Percentiles rank a stretch among this genome's conserved stretches.
Evolutionary conservation across 2,329 filamentous ascomycete species (phyloP).

Genomic region (Leptographium galeiforme): DNA sequence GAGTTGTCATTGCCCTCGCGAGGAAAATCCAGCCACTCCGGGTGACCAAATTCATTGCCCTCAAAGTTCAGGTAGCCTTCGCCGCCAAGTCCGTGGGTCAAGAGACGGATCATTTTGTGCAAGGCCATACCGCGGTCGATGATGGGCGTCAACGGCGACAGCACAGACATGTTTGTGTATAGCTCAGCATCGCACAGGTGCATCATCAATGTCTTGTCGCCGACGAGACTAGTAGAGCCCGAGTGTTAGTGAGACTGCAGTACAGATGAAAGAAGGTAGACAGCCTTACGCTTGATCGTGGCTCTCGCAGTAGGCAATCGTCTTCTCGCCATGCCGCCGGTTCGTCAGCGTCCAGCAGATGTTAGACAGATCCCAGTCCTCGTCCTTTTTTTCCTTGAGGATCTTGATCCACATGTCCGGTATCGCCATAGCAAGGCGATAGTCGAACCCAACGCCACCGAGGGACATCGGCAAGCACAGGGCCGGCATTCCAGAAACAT

Average conservation of each 20-base stretch:
- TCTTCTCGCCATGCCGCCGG: slow-evolving; percentile 90
- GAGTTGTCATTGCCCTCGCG: slow-evolving; percentile 85
- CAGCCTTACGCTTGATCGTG: slow-evolving; percentile 85
- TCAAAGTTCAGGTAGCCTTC: slow-evolving; percentile 98
- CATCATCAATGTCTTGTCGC: slow-evolving; percentile 95
- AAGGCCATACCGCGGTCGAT: slow-evolving; percentile 85
- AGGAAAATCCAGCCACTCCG: slow-evolving; percentile 97
- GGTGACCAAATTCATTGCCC: slow-evolving; percentile 96
- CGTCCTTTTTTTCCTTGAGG: slow-evolving; percentile 81
- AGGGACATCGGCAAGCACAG: slow-evolving; percentile 74
- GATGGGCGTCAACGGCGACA: slow-evolving; percentile 71
- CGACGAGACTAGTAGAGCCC: slow-evolving; percentile 63
- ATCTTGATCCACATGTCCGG: slow-evolving; percentile 99
- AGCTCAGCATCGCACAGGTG: slow-evolving; percentile 94
- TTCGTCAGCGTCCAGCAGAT: slow-evolving; percentile 85
- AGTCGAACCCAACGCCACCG: slow-evolving; percentile 92
- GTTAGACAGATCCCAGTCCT: slow-evolving; percentile 79
- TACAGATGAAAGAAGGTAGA: not conserved
- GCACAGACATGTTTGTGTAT: slow-evolving; percentile 91
- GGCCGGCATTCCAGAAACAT: slow-evolving; percentile 98
- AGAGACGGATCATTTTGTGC: slow-evolving; percentile 93
- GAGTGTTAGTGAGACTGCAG: not conserved
- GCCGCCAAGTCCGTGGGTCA: slow-evolving; percentile 83
- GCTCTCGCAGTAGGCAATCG: slow-evolving; percentile 92
- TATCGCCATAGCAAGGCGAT: slow-evolving; percentile 92